Conservation (phyloP, 2,329 filamentous ascomycete species). For the Neonectria neomacrospora region DNA sequence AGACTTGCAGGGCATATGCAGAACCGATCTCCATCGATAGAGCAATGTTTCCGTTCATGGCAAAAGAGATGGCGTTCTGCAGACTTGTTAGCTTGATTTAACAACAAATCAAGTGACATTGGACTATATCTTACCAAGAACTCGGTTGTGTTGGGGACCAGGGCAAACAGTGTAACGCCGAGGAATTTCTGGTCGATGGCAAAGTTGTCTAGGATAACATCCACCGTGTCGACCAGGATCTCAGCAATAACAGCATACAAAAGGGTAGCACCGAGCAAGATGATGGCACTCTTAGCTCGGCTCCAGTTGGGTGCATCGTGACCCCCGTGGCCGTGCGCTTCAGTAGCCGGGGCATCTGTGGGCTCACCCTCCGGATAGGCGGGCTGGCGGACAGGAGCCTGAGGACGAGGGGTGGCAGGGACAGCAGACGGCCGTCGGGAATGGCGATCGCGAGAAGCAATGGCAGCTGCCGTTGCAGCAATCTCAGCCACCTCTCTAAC, state of each 20-base stretch:
- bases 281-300: conserved; percentile 87
- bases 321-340: conserved; percentile 68
- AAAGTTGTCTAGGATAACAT: conserved; percentile 91
- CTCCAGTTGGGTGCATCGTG: conserved; percentile 99
- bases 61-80: conserved; percentile 97
- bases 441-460: conserved; percentile 79
- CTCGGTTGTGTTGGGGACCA: conserved; percentile 98
- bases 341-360: conserved; percentile 48
- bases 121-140: conserved; percentile 75
- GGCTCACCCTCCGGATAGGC: conserved; percentile 33
- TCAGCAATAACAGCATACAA: conserved; percentile 98
- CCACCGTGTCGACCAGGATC: conserved; percentile 95
- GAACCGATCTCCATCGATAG: conserved; percentile 99
- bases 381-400: conserved; percentile 49
- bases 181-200: conserved; percentile 97
- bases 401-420: conserved; percentile 41
- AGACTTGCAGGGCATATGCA: conserved; percentile 95
- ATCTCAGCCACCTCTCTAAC: conserved; percentile 92
- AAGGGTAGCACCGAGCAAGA: conserved; percentile 87
- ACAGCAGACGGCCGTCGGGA: conserved; percentile 53
- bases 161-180: conserved; percentile 93
- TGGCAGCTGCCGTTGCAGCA: conserved; percentile 87
- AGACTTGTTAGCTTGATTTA: conserved; percentile 18
- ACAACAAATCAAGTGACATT: conserved; percentile 13
- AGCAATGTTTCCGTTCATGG: conserved; percentile 99